These are phyloP conservation scores for Austroboletus eburneus DNA, from an alignment of 768 basidiomycete species.

Conservation along the genomic window DNA sequence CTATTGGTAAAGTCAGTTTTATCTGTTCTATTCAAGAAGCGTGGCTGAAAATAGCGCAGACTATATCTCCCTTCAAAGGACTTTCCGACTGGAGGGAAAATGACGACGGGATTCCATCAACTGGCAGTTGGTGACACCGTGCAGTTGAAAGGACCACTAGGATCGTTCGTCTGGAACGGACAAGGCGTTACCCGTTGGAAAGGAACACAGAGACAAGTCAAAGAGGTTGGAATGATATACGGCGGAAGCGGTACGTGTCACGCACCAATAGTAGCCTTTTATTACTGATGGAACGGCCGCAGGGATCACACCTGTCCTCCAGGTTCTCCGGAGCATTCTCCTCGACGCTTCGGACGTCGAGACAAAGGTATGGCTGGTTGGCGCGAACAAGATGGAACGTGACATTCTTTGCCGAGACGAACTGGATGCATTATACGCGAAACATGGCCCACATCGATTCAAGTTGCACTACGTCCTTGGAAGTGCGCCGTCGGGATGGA, in stretches of 20 bases:
- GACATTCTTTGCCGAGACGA: conserved; percentile 53
- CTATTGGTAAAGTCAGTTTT: conserved; percentile 47
- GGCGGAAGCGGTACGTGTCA: conserved; percentile 47
- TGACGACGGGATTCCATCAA: conserved; percentile 46
- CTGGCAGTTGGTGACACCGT: conserved; percentile 46
- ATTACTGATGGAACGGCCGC: not conserved
- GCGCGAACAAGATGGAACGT: conserved; percentile 42
- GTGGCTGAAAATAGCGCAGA: conserved; percentile 23
- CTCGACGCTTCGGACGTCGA: conserved; percentile 34
- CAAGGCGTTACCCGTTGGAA: conserved; percentile 35
- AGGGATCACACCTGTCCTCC: conserved; percentile 57
- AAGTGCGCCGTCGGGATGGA: conserved; percentile 34
- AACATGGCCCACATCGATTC: conserved; percentile 31
- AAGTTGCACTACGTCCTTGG: conserved; percentile 43
- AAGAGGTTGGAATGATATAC: conserved; percentile 50
- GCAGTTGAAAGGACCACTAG: conserved; percentile 58
- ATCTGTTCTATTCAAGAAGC: not conserved
- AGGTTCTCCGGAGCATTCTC: conserved; percentile 48
- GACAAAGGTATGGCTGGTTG: conserved; percentile 44
- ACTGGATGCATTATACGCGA: conserved; percentile 36
- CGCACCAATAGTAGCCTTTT: not conserved
- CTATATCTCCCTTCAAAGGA: conserved; percentile 39
- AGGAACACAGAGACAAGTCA: conserved; percentile 32
- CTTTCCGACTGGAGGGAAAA: conserved; percentile 46
- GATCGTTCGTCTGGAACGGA: conserved; percentile 52